Evolutionary conservation across 805 yeast genomes (phyloP), one percentile per base, ranked within the genome.

Genomic region (Maudiozyma turicensis): DNA sequence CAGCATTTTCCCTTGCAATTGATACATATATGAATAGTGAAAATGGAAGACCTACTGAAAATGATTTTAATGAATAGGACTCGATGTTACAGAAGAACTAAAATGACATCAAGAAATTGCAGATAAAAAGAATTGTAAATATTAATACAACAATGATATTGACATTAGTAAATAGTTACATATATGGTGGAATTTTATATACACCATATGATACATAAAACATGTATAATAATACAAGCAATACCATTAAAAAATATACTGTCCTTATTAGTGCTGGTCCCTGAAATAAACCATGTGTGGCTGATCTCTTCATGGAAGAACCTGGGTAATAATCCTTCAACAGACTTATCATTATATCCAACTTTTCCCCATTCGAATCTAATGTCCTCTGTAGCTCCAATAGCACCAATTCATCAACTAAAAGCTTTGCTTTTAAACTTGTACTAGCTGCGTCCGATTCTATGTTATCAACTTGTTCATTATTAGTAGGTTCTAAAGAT

Each of bases 1-100:
- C 98, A 3, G 95, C 95, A 8, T 91, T 91, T 66, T 84, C 95
- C 48, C 81, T 88, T 4, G 95, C 95, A 31, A 70, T 89, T 50
- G 96, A 90, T 64, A 64, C 85, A 55, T 90, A 89, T 59, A 75
- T 90, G 83, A 77, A 90, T 57, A 80, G 86, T 58, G 97, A 89
- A 56, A 76, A 82, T 62, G 81, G 82, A 4, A 77, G 77, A 46
- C 97, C 98, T 28, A 97, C 97, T 13, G 63, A 73, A 43, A 83
- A 86, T 61, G 98, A 91, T 69, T 93, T 89, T 67, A 95, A 89
- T 60, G 76, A 75, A 42, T 77, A 58, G 63, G 6, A 6, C 14
- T 8, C 13, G 37, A 30, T 40, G 42, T 38, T 5, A 13, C 15
- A 13, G 9, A 5, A 38, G 15, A 38, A 8, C 26, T 29, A 8